These are phyloP conservation scores for Lasiodiplodia hormozganensis DNA, from an alignment of 2,329 filamentous ascomycete species.

Conservation along the genomic window DNA sequence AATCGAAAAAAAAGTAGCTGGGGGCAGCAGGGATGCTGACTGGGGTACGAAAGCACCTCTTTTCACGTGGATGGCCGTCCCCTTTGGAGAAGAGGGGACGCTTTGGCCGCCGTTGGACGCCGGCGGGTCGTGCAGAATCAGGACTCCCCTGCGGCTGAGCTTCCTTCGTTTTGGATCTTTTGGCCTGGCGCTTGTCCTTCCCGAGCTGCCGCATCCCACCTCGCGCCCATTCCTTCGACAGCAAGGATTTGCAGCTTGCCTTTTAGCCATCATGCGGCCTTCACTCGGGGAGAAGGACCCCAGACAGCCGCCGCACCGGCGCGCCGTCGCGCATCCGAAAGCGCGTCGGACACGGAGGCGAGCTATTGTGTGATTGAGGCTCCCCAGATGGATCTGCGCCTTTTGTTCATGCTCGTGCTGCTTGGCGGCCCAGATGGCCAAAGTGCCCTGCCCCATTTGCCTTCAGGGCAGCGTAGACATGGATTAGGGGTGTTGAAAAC, in stretches of 20 bases:
- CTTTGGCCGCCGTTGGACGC: slow-evolving; percentile 12
- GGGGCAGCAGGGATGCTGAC: slow-evolving; percentile 2
- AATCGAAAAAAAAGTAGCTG: neutral
- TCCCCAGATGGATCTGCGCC: slow-evolving; percentile 24
- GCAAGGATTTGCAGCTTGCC: slow-evolving; percentile 3
- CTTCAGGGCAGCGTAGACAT: slow-evolving; percentile 21
- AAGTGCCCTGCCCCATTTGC: slow-evolving; percentile 11
- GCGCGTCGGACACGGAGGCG: slow-evolving; percentile 7
- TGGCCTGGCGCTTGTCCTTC: neutral
- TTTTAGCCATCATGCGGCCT: neutral
- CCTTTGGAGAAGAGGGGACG: neutral
- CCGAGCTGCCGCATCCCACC: slow-evolving; percentile 21
- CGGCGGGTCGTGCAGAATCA: slow-evolving; percentile 24
- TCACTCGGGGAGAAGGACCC: slow-evolving; percentile 15
- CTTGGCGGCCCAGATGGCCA: slow-evolving; percentile 12
- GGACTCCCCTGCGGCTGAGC: slow-evolving; percentile 1
- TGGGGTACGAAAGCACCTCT: neutral
- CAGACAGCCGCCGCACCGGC: slow-evolving; percentile 17
- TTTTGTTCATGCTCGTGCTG: slow-evolving; percentile 14
- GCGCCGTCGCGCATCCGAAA: neutral
- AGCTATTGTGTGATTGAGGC: slow-evolving; percentile 21
- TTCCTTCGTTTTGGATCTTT: neutral
- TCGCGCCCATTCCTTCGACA: slow-evolving; percentile 20
- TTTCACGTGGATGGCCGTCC: slow-evolving; percentile 7
- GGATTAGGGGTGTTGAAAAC: slow-evolving; percentile 10